phyloP scores from a whole-genome alignment of 1,284 basidiomycete genomes.

The Leucoagaricus sp. region DNA sequence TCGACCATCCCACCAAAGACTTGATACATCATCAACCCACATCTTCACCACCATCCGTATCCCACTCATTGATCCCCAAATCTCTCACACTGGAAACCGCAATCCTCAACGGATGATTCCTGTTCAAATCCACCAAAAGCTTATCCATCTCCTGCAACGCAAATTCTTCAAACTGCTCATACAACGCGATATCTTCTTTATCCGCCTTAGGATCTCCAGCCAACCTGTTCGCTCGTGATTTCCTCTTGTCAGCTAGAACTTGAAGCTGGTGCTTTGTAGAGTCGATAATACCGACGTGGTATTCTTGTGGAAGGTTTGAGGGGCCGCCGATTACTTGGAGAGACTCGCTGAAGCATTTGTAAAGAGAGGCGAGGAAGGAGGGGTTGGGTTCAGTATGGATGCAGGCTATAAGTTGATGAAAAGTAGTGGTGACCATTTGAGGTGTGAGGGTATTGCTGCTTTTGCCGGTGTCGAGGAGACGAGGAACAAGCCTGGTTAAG shows the following conservation, averaged over 20 bases:
- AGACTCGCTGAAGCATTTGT: conserved; percentile 73
- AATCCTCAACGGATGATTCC: conserved; percentile 60
- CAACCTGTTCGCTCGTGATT: conserved; percentile 45
- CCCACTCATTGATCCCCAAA: conserved; percentile 44
- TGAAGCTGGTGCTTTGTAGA: conserved; percentile 72
- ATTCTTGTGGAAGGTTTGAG: conserved; percentile 49
- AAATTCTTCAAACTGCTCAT: conserved; percentile 77
- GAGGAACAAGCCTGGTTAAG: conserved; percentile 64
- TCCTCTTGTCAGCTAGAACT: conserved; percentile 63
- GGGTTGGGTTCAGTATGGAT: conserved; percentile 69
- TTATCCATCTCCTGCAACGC: conserved; percentile 74
- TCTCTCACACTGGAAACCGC: conserved; percentile 72
- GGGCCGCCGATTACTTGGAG: conserved; percentile 63
- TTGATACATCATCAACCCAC: no score
- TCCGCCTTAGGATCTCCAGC: conserved; percentile 55
- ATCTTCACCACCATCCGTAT: conserved; percentile 51
- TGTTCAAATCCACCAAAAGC: conserved; percentile 56
- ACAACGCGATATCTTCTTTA: conserved; percentile 64
- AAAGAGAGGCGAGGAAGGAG: conserved; percentile 75
- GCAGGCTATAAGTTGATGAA: conserved; percentile 67
- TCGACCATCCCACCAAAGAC: no score
- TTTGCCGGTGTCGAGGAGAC: conserved; percentile 73
- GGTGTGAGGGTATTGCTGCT: conserved; percentile 64
- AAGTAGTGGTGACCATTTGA: conserved; percentile 71
- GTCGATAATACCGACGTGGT: conserved; percentile 56